phyloP scores from a whole-genome alignment of 2,329 filamentous ascomycete species.

The Cryphonectria japonica region DNA sequence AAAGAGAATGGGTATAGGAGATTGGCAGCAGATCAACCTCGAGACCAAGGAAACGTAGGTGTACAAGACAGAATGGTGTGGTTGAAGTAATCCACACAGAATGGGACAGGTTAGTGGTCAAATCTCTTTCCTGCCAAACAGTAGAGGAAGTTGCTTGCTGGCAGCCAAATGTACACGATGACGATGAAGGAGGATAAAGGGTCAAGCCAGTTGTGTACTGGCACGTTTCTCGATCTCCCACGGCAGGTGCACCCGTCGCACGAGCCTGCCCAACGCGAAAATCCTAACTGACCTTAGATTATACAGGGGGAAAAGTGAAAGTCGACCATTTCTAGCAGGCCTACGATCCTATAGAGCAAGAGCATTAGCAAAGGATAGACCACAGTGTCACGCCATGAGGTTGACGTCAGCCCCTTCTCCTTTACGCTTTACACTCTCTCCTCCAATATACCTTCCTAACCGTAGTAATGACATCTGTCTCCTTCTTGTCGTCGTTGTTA shows the following conservation, averaged over 20 bases:
- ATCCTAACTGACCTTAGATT: neutral
- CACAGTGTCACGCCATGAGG: neutral
- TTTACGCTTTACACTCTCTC: neutral
- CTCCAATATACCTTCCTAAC: neutral
- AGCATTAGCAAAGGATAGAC: neutral
- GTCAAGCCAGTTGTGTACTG: neutral
- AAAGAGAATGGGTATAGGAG: no score
- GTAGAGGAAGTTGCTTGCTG: neutral
- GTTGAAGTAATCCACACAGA: no score
- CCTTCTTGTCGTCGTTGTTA: no score
- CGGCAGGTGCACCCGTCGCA: conserved; percentile 1
- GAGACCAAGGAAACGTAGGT: no score
- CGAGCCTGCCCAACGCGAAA: neutral
- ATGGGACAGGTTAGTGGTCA: no score
- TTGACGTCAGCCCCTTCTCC: neutral
- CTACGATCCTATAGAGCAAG: neutral
- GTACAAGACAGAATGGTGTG: no score
- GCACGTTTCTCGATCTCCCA: neutral
- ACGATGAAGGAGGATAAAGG: neutral
- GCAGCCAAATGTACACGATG: neutral
- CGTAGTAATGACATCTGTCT: neutral
- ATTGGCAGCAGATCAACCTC: no score
- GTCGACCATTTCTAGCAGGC: no score
- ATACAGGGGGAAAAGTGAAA: neutral
- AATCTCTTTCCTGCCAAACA: no score